Base-by-base conservation (phyloP, 768 basidiomycete genomes). In the Boletus rex-veris region DNA sequence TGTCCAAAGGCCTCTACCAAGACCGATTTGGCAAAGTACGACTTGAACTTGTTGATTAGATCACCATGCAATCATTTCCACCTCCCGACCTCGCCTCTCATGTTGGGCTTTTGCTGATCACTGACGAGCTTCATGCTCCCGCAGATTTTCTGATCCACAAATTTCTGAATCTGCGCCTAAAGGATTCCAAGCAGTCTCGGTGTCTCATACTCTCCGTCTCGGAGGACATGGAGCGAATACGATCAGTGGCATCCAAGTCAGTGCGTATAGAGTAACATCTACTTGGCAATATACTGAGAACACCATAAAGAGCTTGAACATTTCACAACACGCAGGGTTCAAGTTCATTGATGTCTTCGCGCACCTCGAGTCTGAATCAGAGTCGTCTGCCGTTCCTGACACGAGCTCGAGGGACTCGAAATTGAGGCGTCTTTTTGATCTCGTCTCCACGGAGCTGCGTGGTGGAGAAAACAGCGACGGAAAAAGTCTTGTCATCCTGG, bases 71-170 rank as follows among this genome's bases (percentile, higher is more conserved):
- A 78, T 57, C 65, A 71, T 77, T 84, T 59, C 75, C 81, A 30
- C 81, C 83, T 2, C 75, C 77, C 21, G 73, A 80, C 18, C 73
- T 87, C 14, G 68, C 73, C 8, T 74, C 80, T 14, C 73, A 80
- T 33, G 74, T 75, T 28, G 76, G 83, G 9, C 61, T 84, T 15
- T 60, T 88, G 11, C 71, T 91, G 0, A 74, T 92, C 7, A 86
- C 88, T 7, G 90, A 92, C 60, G 78, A 88, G 46, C 73, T 91
- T 0, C 72, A 77, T 0, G 80, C 90, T 0, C 84, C 90, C 2
- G 86, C 83, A 11, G 87, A 90, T 54, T 92, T 91, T 59, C 60
- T 90, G 10, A 74, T 92, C 1, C 83, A 88, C 55, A 75, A 75
- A 11, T 69, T 74, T 41, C 58, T 91, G 5, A 65, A 73, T 19